Conservation (phyloP, 345 rosid species). For the Passiflora organensis region DNA sequence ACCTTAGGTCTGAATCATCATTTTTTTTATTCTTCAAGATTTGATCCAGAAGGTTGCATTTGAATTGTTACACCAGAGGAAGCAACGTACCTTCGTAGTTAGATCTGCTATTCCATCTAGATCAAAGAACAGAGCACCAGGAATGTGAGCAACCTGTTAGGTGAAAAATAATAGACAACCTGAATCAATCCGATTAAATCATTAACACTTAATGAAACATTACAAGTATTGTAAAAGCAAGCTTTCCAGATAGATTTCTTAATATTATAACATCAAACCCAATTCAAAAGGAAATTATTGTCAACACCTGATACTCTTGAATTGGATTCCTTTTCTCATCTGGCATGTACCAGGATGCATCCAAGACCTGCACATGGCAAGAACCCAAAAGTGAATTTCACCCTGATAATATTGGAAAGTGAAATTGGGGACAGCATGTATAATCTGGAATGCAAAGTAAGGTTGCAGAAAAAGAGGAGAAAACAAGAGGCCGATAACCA, state of each 20-base stretch:
- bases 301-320: constrained; percentile 89
- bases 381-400: no score
- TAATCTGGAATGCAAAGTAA: not conserved
- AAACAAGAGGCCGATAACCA: no score
- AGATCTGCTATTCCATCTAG: constrained; percentile 90
- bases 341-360: constrained; percentile 99
- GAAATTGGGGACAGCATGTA: not conserved
- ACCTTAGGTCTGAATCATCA: not conserved
- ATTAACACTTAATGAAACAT: not conserved
- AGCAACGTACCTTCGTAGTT: constrained; percentile 53
- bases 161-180: constrained; percentile 3
- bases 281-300: not conserved
- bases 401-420: no score
- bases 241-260: no score
- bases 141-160: constrained; percentile 91
- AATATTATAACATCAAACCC: not conserved
- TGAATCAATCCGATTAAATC: constrained; percentile 1
- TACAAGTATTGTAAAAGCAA: no score
- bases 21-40: not conserved
- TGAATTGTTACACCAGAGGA: not conserved
- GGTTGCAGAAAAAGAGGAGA: no score
- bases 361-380: constrained; percentile 53
- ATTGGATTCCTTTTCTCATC: constrained; percentile 94
- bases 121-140: constrained; percentile 94
- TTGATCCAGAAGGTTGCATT: not conserved